These are phyloP conservation scores for Macrolepiota dolichaula DNA, from an alignment of 768 basidiomycete genomes.

Conservation along the genomic window DNA sequence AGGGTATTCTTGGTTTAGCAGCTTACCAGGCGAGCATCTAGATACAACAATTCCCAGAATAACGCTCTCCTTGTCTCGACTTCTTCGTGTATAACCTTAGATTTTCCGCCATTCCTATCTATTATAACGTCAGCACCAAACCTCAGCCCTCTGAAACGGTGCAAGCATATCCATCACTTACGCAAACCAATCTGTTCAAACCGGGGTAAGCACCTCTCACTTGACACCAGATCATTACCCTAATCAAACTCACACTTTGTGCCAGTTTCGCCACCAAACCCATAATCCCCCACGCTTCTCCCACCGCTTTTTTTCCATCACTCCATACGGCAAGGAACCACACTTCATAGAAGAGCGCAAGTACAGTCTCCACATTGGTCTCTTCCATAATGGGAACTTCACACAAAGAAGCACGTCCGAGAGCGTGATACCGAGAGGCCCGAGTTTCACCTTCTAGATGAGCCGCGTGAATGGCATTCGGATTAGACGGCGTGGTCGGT, in stretches of 20 bases:
- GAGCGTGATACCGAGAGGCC: constrained; percentile 42
- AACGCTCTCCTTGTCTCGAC: constrained; percentile 64
- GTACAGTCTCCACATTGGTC: constrained; percentile 62
- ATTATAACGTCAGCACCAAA: constrained; percentile 7
- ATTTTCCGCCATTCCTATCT: constrained; percentile 66
- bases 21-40: constrained; percentile 57
- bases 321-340: constrained; percentile 72
- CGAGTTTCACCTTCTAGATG: constrained; percentile 50
- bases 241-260: constrained; percentile 48
- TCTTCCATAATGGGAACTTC: constrained; percentile 68
- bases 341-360: constrained; percentile 54
- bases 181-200: constrained; percentile 52
- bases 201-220: background rate
- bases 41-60: constrained; percentile 67
- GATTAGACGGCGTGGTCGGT: background rate
- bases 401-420: constrained; percentile 56
- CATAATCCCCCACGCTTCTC: constrained; percentile 53
- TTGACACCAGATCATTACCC: background rate
- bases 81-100: constrained; percentile 68
- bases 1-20: background rate
- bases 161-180: constrained; percentile 26
- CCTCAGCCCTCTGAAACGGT: background rate
- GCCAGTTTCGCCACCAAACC: constrained; percentile 59
- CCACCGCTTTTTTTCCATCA: constrained; percentile 64
- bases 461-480: constrained; percentile 19